A percentile compares a stretch with the other conserved stretches of the same genome.
Evolutionary conservation across 2,329 filamentous ascomycete genomes (phyloP).

Genomic region (Aureobasidium lini): DNA sequence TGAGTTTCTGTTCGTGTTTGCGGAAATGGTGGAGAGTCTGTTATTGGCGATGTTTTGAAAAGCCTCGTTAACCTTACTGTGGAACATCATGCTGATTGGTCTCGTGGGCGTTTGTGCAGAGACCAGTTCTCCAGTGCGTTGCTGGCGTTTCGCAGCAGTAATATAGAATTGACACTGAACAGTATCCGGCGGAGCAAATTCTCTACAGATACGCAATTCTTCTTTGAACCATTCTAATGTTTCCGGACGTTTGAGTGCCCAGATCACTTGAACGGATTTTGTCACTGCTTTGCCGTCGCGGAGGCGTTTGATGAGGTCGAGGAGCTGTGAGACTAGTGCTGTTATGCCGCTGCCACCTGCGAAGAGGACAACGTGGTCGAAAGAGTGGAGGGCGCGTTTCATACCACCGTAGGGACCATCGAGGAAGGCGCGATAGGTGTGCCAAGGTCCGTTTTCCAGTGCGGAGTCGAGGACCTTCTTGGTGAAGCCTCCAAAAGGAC

Average conservation of each 20-base stretch:
- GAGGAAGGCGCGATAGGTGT: slow-evolving; percentile 85
- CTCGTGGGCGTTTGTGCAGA: slow-evolving; percentile 44
- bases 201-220: slow-evolving; percentile 83
- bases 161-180: slow-evolving; percentile 94
- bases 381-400: slow-evolving; percentile 80
- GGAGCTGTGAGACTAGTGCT: slow-evolving; percentile 79
- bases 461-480: slow-evolving; percentile 75
- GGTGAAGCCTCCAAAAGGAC: slow-evolving; percentile 87
- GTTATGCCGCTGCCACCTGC: slow-evolving; percentile 94
- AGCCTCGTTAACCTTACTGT: slow-evolving; percentile 81
- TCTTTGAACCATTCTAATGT: slow-evolving; percentile 98
- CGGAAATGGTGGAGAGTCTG: slow-evolving; percentile 35
- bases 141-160: slow-evolving; percentile 61
- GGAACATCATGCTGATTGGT: slow-evolving; percentile 66
- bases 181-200: slow-evolving; percentile 78
- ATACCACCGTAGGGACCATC: slow-evolving; percentile 95
- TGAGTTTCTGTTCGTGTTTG: slow-evolving; percentile 56
- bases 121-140: slow-evolving; percentile 41
- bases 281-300: slow-evolving; percentile 90
- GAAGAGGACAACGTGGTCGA: slow-evolving; percentile 88
- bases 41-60: slow-evolving; percentile 82
- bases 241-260: slow-evolving; percentile 84
- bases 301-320: slow-evolving; percentile 95
- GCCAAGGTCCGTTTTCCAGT: slow-evolving; percentile 77
- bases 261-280: slow-evolving; percentile 83